phyloP scores from a whole-genome alignment of 139 green algal genomes.

The Picochlorum sp. region DNA sequence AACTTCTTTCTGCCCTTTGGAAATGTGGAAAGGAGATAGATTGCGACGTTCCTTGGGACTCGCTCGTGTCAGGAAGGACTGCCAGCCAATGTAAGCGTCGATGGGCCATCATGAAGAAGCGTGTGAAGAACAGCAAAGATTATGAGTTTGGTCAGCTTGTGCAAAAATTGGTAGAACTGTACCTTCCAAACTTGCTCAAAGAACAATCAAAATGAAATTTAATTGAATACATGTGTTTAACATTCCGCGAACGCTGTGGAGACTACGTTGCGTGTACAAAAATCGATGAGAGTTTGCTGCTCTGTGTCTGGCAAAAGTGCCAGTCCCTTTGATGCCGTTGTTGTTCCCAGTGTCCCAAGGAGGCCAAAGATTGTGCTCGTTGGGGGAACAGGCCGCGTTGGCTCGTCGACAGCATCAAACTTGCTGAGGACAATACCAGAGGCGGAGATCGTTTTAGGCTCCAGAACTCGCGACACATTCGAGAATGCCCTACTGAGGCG shows the following conservation, averaged over 20 bases:
- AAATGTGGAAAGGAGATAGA: constrained; percentile 16
- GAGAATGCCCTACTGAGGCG: constrained; percentile 33
- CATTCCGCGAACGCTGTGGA: too few relatives aligned
- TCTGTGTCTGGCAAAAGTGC: too few relatives aligned
- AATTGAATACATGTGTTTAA: too few relatives aligned
- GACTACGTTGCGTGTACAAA: too few relatives aligned
- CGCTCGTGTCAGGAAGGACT: constrained; percentile 38
- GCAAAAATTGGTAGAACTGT: constrained; percentile 17
- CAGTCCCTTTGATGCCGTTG: background rate
- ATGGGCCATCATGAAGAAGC: constrained; percentile 52
- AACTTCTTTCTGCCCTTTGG: constrained; percentile 42
- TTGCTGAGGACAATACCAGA: constrained; percentile 47
- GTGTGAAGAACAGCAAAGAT: constrained; percentile 14
- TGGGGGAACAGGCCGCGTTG: constrained; percentile 79
- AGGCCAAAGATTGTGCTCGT: constrained; percentile 39
- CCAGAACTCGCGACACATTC: constrained; percentile 37
- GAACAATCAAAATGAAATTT: background rate
- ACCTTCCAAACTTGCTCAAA: constrained; percentile 16
- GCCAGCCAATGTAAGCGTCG: constrained; percentile 40
- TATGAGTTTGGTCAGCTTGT: constrained; percentile 24
- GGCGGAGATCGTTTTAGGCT: constrained; percentile 45
- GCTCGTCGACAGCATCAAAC: constrained; percentile 58
- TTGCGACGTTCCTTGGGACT: constrained; percentile 46
- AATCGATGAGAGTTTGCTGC: too few relatives aligned
- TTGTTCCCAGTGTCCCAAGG: background rate